These are phyloP conservation scores for Penicillium robsamsonii DNA, from an alignment of 495 filamentous ascomycete genomes.

Conservation along the genomic window DNA sequence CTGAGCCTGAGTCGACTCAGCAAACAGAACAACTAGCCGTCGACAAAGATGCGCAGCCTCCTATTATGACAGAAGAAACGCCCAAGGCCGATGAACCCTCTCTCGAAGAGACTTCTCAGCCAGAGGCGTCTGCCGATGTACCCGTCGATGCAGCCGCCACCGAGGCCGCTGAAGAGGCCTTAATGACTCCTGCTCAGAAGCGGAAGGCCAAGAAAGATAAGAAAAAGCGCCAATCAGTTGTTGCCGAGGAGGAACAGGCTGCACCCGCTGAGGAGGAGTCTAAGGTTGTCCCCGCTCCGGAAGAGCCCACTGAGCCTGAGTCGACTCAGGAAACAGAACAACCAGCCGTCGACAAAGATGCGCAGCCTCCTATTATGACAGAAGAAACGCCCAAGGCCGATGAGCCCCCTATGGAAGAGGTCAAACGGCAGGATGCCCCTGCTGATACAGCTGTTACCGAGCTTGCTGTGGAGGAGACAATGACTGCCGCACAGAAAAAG, in stretches of 20 bases:
- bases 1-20: conserved; percentile 1
- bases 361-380: neutral
- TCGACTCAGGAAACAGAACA: neutral
- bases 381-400: neutral
- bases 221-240: conserved; percentile 1
- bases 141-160: conserved; percentile 9
- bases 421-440: conserved; percentile 1
- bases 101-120: conserved; percentile 5
- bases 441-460: conserved; percentile 1
- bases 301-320: neutral
- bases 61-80: neutral
- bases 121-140: neutral
- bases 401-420: neutral
- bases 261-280: neutral
- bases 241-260: neutral
- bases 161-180: conserved; percentile 9
- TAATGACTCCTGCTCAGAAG: conserved; percentile 26
- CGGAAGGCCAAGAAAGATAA: conserved; percentile 43
- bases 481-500: conserved; percentile 4
- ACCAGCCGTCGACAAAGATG: neutral
- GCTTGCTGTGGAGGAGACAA: conserved; percentile 29
- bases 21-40: neutral
- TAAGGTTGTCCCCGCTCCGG: neutral
- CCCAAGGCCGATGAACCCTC: conserved; percentile 2
- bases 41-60: neutral